phyloP scores from a whole-genome alignment of 805 yeast species.

The Maudiozyma serrabonitensis region DNA sequence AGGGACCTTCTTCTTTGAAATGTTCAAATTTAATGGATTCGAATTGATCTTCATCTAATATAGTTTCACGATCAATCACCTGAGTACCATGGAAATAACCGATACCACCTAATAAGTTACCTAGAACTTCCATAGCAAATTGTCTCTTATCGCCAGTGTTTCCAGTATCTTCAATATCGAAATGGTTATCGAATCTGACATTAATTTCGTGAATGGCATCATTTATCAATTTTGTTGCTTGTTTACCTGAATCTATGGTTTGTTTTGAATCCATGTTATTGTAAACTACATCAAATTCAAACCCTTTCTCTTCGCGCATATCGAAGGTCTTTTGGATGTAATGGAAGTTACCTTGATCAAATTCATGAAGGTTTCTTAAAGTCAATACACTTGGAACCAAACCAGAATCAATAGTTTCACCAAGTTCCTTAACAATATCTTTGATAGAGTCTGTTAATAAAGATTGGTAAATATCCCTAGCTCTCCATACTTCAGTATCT shows the following conservation, averaged over 20 bases:
- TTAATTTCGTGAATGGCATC: constrained; percentile 26
- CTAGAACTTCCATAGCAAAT: constrained; percentile 71
- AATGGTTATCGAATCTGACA: constrained; percentile 42
- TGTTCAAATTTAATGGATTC: constrained; percentile 38
- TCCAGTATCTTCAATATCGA: constrained; percentile 28
- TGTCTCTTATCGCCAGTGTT: constrained; percentile 29
- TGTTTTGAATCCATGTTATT: constrained; percentile 38
- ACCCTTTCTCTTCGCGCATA: constrained; percentile 37
- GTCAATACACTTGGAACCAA: constrained; percentile 37
- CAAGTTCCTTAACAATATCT: constrained; percentile 24
- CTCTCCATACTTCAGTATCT: constrained; percentile 63
- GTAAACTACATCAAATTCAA: constrained; percentile 65
- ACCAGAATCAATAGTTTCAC: constrained; percentile 19
- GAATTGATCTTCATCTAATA: constrained; percentile 60
- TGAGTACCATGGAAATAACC: constrained; percentile 82
- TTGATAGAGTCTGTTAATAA: constrained; percentile 62
- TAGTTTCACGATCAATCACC: constrained; percentile 63
- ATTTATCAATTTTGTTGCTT: constrained; percentile 16
- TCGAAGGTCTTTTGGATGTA: constrained; percentile 64
- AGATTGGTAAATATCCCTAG: constrained; percentile 63
- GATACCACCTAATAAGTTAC: constrained; percentile 83
- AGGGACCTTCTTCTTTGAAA: constrained; percentile 67
- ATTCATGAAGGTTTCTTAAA: constrained; percentile 47
- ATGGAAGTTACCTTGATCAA: constrained; percentile 65
- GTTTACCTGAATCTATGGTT: constrained; percentile 23